Evolutionary conservation across 805 yeast genomes (phyloP), one percentile per base, ranked within the genome.

Genomic region (Myxozyma vanderwaltii): DNA sequence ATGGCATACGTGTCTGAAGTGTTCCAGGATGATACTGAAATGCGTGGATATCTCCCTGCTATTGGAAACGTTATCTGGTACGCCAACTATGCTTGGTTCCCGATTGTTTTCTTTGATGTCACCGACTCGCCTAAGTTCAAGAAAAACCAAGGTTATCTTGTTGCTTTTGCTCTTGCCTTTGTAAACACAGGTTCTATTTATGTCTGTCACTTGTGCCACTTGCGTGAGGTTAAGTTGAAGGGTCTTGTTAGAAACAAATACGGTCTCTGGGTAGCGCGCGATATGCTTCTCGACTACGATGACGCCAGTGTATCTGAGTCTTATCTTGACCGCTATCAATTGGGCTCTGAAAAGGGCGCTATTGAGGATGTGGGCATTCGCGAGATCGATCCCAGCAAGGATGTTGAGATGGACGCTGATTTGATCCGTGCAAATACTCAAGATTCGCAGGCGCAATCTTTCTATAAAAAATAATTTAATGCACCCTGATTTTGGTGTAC

Each of bases 91-190:
- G 56, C 56, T 1, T 53, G 56, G 56, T 53, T 74, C 44, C 77
- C 76, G 36, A 63, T 73, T 8, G 67, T 72, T 23, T 66, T 74
- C 27, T 74, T 67, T 59, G 73, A 74, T 19, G 70, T 75, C 10
- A 65, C 69, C 23, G 65, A 71, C 17, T 73, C 76, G 1, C 77
- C 77, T 15, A 65, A 60, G 40, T 74, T 70, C 45, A 52, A 48
- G 23, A 38, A 52, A 44, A n/a, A 23, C 21, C 51, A 26, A 21
- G 64, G 64, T n/a, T 60, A 60, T 47, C 46, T 62, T 54, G 64
- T 57, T 7, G 61, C 64, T 6, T 53, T 60, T 21, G 64, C 31
- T 6, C 27, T 46, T 29, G 24, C 57, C 23, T 19, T 52, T 21
- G 38, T 46, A 12, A 57, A 60, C 57, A 24, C 51, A 24, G 46